Evolutionary conservation across 805 yeast species (phyloP).

Genomic region (Metschnikowia henanensis): DNA sequence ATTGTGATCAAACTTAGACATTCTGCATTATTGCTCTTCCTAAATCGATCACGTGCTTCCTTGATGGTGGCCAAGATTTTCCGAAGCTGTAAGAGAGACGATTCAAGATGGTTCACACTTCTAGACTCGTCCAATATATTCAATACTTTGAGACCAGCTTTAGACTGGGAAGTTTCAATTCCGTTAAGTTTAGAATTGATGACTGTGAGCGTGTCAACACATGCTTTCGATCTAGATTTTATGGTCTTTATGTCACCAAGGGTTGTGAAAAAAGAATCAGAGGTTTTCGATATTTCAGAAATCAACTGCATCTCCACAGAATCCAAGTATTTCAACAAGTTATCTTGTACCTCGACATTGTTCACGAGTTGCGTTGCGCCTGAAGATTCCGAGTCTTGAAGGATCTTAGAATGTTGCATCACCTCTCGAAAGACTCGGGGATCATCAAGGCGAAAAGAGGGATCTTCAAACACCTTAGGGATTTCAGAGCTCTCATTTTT

Average conservation of each 20-base stretch:
- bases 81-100: slow-evolving; percentile 54
- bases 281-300: slow-evolving; percentile 79
- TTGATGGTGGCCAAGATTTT: slow-evolving; percentile 29
- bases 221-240: slow-evolving; percentile 50
- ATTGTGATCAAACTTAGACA: slow-evolving; percentile 60
- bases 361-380: slow-evolving; percentile 39
- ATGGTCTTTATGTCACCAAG: slow-evolving; percentile 74
- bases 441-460: slow-evolving; percentile 79
- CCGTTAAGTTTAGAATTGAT: slow-evolving; percentile 47
- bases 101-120: slow-evolving; percentile 64
- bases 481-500: slow-evolving; percentile 31
- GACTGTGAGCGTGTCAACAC: slow-evolving; percentile 47
- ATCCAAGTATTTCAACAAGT: slow-evolving; percentile 79
- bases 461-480: slow-evolving; percentile 68
- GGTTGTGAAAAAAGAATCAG: slow-evolving; percentile 82
- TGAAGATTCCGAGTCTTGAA: slow-evolving; percentile 24
- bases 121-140: slow-evolving; percentile 50
- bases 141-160: slow-evolving; percentile 50
- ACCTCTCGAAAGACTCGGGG: slow-evolving; percentile 82
- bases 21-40: slow-evolving; percentile 46
- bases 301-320: slow-evolving; percentile 79
- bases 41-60: slow-evolving; percentile 47
- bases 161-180: slow-evolving; percentile 51
- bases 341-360: slow-evolving; percentile 67
- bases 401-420: slow-evolving; percentile 54